phyloP scores from a whole-genome alignment of 176 grass and related monocot genomes.

The Oryza meridionalis region DNA sequence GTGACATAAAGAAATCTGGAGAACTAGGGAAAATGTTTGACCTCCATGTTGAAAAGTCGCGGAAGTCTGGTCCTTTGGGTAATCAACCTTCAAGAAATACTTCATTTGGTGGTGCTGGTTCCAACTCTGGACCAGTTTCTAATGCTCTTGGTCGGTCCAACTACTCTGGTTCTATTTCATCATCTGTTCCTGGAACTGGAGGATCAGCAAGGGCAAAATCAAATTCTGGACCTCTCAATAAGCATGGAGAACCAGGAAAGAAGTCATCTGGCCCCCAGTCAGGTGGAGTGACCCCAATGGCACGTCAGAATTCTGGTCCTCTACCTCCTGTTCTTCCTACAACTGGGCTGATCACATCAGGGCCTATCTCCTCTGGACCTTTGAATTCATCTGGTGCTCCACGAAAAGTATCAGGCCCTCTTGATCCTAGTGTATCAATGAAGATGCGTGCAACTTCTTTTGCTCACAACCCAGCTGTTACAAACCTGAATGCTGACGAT shows the following conservation, averaged over 20 bases:
- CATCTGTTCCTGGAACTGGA: slow-evolving; percentile 56
- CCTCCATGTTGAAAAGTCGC: slow-evolving; percentile 49
- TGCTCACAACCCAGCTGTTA: slow-evolving; percentile 74
- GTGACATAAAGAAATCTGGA: slow-evolving; percentile 86
- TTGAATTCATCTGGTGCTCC: slow-evolving; percentile 67
- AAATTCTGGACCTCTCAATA: slow-evolving; percentile 92
- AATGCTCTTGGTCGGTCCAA: slow-evolving; percentile 54
- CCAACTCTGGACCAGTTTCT: slow-evolving; percentile 67
- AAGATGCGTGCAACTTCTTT: slow-evolving; percentile 63
- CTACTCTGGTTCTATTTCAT: slow-evolving; percentile 72
- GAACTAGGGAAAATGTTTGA: slow-evolving; percentile 89
- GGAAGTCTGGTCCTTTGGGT: slow-evolving; percentile 79
- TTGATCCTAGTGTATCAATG: slow-evolving; percentile 57
- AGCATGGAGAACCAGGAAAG: slow-evolving; percentile 78
- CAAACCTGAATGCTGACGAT: slow-evolving; percentile 62
- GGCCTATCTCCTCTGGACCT: slow-evolving; percentile 67
- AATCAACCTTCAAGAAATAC: slow-evolving; percentile 64
- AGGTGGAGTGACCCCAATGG: slow-evolving; percentile 75
- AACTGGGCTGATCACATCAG: slow-evolving; percentile 94
- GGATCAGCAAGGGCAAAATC: slow-evolving; percentile 76
- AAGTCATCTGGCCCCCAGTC: slow-evolving; percentile 81
- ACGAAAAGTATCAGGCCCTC: slow-evolving; percentile 61
- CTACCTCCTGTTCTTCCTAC: slow-evolving; percentile 69
- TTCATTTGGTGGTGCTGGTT: slow-evolving; percentile 59
- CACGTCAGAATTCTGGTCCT: slow-evolving; percentile 67